A percentile compares a stretch with the other conserved stretches of the same genome.
These are phyloP conservation scores for Phytophthora pisi DNA, from an alignment of 352 stramenopile species.

Conservation along the genomic window DNA sequence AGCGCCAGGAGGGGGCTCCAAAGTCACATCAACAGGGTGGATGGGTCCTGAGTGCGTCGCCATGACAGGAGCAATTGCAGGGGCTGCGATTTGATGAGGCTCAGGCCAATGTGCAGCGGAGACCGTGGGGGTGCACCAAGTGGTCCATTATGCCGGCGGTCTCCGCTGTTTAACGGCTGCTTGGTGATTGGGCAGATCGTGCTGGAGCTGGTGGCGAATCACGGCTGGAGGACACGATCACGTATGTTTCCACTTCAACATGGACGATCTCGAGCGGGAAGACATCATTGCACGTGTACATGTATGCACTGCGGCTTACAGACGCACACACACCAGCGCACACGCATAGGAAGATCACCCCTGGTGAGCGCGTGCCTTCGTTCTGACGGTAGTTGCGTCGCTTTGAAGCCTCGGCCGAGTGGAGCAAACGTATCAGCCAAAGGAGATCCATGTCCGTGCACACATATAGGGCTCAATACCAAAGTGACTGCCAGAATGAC, in stretches of 20 bases:
- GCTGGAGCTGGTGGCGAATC: neutral
- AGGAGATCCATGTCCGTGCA: neutral
- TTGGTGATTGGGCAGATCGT: neutral
- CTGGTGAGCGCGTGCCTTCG: neutral
- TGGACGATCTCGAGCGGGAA: neutral
- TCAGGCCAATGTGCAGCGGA: neutral
- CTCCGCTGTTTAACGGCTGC: neutral
- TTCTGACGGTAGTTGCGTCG: neutral
- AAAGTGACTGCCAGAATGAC: neutral
- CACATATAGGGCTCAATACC: neutral
- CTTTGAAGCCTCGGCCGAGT: neutral
- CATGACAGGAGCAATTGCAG: neutral
- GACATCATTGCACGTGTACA: neutral
- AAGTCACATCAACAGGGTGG: neutral
- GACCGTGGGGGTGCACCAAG: neutral
- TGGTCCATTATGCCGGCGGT: constrained; percentile 5
- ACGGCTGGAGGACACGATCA: neutral
- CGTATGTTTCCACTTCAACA: constrained; percentile 4
- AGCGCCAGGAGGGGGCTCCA: no score
- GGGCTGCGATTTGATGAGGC: neutral
- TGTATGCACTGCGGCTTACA: neutral
- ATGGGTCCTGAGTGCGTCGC: neutral
- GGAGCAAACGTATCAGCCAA: neutral
- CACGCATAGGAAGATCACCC: constrained; percentile 9
- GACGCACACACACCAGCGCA: neutral